These are phyloP conservation scores for Fraxinus americana DNA, from an alignment of 257 asterid genomes.

Conservation along the genomic window DNA sequence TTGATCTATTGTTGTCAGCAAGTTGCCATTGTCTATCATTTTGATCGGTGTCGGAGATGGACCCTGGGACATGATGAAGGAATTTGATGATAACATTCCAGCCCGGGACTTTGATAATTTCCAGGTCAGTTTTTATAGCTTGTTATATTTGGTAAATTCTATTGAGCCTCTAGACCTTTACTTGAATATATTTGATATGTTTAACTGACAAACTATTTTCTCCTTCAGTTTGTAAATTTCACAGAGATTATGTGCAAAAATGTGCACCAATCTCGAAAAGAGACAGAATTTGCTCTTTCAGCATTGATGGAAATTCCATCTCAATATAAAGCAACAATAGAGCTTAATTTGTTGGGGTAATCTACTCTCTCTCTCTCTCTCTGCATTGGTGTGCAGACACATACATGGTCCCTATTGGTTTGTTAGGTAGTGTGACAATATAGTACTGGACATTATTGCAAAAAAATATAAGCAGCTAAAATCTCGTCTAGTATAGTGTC, in stretches of 20 bases:
- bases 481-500: background rate
- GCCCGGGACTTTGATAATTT: constrained; percentile 83
- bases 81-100: constrained; percentile 90
- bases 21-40: constrained; percentile 77
- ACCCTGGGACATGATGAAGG: constrained; percentile 95
- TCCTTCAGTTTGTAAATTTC: constrained; percentile 82
- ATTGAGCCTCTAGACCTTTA: background rate
- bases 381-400: background rate
- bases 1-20: constrained; percentile 44
- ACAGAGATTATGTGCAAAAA: constrained; percentile 86
- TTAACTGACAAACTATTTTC: constrained; percentile 19
- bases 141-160: constrained; percentile 3
- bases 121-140: constrained; percentile 49
- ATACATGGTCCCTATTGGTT: background rate
- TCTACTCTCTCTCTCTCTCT: background rate
- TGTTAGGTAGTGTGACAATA: background rate
- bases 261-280: constrained; percentile 70
- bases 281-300: constrained; percentile 92
- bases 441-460: background rate
- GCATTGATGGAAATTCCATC: constrained; percentile 93
- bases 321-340: constrained; percentile 93
- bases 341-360: constrained; percentile 87
- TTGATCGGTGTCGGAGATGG: constrained; percentile 97
- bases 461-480: background rate
- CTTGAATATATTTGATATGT: background rate